phyloP scores from a whole-genome alignment of 1,139 yeast genomes.

The Ogataea hybrid region DNA sequence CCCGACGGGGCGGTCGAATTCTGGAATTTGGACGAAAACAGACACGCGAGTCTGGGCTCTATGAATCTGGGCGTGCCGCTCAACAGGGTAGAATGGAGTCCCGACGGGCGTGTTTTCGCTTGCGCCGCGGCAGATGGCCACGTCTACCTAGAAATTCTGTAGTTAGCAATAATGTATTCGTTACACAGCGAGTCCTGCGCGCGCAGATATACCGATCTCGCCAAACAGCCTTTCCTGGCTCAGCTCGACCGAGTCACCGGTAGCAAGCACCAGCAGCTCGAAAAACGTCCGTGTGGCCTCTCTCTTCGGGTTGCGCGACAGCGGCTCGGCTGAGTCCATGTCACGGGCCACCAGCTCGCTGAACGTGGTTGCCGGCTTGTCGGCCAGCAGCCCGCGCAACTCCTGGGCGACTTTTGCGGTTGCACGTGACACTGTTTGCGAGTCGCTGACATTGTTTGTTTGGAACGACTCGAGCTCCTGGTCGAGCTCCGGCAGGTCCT shows the following conservation, averaged over 20 bases:
- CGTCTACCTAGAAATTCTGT: slow-evolving; percentile 11
- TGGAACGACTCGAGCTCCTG: slow-evolving; percentile 19
- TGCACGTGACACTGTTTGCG: slow-evolving; percentile 38
- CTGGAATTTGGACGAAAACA: slow-evolving; percentile 40
- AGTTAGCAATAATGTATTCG: slow-evolving; percentile 9
- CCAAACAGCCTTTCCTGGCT: slow-evolving; percentile 63
- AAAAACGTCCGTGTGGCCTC: slow-evolving; percentile 79
- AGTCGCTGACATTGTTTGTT: slow-evolving; percentile 12
- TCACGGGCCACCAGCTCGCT: slow-evolving; percentile 44
- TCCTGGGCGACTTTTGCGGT: slow-evolving; percentile 57
- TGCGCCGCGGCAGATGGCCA: slow-evolving; percentile 11
- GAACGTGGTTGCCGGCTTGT: slow-evolving; percentile 34
- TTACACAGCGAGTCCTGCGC: slow-evolving; percentile 48
- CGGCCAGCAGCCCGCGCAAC: slow-evolving; percentile 39
- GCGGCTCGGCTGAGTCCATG: slow-evolving; percentile 25
- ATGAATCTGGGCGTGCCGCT: slow-evolving; percentile 11
- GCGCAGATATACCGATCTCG: slow-evolving; percentile 53
- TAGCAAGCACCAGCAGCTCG: slow-evolving; percentile 79
- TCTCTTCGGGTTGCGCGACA: slow-evolving; percentile 41
- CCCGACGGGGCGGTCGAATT: slow-evolving; percentile 36
- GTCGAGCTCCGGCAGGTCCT: slow-evolving; percentile 21
- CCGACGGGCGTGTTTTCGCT: slow-evolving; percentile 6
- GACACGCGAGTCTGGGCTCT: slow-evolving; percentile 5
- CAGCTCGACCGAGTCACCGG: slow-evolving; percentile 66
- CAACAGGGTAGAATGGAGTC: slow-evolving; percentile 20